These are phyloP conservation scores for Zygnema circumcarinatum DNA, from an alignment of 139 green algal species.

Conservation along the genomic window DNA sequence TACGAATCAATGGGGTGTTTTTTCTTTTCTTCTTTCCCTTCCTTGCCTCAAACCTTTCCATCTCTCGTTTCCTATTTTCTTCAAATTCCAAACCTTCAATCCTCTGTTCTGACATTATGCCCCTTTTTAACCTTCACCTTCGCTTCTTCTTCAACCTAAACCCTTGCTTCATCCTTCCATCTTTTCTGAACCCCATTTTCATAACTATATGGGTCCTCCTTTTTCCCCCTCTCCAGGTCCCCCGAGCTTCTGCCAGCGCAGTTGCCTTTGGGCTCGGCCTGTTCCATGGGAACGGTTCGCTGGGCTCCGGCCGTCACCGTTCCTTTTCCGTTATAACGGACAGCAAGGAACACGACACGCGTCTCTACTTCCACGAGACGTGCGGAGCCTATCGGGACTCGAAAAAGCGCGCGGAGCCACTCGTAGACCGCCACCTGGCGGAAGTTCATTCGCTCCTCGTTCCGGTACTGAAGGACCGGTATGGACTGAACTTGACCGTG, in stretches of 20 bases:
- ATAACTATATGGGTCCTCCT: background rate
- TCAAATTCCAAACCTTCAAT: background rate
- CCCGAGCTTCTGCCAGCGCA: conserved; percentile 36
- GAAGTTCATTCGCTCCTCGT: background rate
- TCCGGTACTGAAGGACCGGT: background rate
- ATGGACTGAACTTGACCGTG: conserved; percentile 13
- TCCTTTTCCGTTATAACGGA: conserved; percentile 49
- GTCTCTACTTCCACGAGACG: conserved; percentile 45
- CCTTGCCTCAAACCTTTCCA: background rate
- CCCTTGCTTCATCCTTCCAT: background rate
- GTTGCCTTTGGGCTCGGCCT: conserved; percentile 50
- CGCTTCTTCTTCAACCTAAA: background rate
- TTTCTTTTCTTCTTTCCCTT: background rate
- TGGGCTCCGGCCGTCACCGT: background rate
- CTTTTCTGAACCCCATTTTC: background rate
- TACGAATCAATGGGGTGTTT: background rate
- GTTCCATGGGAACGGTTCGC: conserved; percentile 25
- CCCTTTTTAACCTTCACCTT: background rate
- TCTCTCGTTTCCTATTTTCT: background rate
- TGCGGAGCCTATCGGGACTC: conserved; percentile 18
- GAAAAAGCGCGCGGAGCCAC: conserved; percentile 30
- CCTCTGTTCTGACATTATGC: background rate
- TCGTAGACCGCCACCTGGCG: conserved; percentile 11
- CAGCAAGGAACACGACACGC: conserved; percentile 13
- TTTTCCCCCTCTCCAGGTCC: conserved; percentile 21